These are phyloP conservation scores for Saturnispora besseyi DNA, from an alignment of 805 yeast genomes.

Conservation along the genomic window DNA sequence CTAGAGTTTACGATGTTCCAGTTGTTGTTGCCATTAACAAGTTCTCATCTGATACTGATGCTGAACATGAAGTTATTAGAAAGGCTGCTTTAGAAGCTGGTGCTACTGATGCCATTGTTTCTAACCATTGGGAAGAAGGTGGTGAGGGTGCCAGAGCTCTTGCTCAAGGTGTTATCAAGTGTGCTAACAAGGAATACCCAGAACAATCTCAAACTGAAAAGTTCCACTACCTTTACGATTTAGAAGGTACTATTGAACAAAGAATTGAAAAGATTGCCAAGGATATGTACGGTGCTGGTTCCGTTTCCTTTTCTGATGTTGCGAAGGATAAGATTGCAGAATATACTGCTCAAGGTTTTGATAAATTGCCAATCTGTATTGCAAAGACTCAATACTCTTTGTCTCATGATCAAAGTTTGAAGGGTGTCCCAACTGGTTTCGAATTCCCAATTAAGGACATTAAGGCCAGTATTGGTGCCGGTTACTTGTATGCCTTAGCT, in stretches of 20 bases:
- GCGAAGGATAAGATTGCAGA: slow-evolving; percentile 76
- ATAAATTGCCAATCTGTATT: slow-evolving; percentile 85
- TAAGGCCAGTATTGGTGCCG: slow-evolving; percentile 93
- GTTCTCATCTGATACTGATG: slow-evolving; percentile 72
- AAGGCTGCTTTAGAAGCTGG: slow-evolving; percentile 84
- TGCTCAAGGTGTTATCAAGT: slow-evolving; percentile 75
- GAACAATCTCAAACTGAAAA: slow-evolving; percentile 30
- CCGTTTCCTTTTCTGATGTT: slow-evolving; percentile 69
- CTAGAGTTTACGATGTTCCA: slow-evolving; percentile 76
- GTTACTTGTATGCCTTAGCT: slow-evolving; percentile 91
- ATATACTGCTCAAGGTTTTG: slow-evolving; percentile 82
- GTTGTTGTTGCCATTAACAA: slow-evolving; percentile 92
- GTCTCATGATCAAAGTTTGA: slow-evolving; percentile 86
- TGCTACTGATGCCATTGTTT: slow-evolving; percentile 81
- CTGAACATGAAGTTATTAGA: slow-evolving; percentile 72
- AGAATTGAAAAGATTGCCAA: slow-evolving; percentile 73
- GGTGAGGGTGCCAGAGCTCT: slow-evolving; percentile 81
- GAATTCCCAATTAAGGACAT: slow-evolving; percentile 91
- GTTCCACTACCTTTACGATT: slow-evolving; percentile 60
- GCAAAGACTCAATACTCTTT: slow-evolving; percentile 97
- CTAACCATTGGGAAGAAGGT: slow-evolving; percentile 95
- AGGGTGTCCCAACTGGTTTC: slow-evolving; percentile 94
- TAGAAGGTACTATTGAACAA: slow-evolving; percentile 61
- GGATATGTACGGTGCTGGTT: slow-evolving; percentile 89
- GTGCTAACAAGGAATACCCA: slow-evolving; percentile 40